Base-by-base conservation (phyloP, 2,329 filamentous ascomycete species). In the Colletotrichum costaricense region DNA sequence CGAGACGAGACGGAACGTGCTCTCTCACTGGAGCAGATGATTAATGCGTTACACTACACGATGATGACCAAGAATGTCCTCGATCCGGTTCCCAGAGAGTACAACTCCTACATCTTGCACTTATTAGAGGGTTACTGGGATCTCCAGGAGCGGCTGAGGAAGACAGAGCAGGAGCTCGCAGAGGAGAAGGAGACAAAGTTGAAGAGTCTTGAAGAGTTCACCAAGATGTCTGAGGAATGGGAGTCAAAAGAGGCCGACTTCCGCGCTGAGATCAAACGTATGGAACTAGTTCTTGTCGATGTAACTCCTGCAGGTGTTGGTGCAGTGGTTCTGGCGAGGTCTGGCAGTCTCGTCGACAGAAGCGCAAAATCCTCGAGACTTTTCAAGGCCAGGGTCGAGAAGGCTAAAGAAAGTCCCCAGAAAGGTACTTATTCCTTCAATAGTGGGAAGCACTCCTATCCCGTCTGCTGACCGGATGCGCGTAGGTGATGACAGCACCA, bases 11-110 rank as follows among this genome's bases (percentile, higher is more conserved):
- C 78, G 3, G 83, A 82, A 79, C 81, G 85, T 63, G 84, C 81
- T n/a, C 85, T 85, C 7, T 84, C 81, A 8, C 65, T 86, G 46
- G 78, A 84, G 54, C 84, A 86, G 75, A 83, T 88, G 78, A 80
- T 84, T 19, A 86, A 87, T 72, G 76, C 82, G 0, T 77, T 88
- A n/a, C 82, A 84, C 56, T 81, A 82, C 5, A 78, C 75, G 9
- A 79, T 87, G 76, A 86, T 87, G 82, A 80, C 80, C 26, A 81
- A 78, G 58, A 76, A 79, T 9, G 74, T 79, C 24, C 68, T 81
- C 3, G 76, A 79, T 7, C 80, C 83, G 1, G 78, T 88, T 2
- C 83, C 85, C 1, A 65, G 81, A 4, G 81, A 83, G 49, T 84
- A 85, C 75, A 85, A 86, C 69, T 78, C 84, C 4, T 83, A 86